Percentiles rank a stretch among this genome's conserved stretches.
Evolutionary conservation across 23 red algal species (phyloP).

Genomic region (Gracilaria domingensis): DNA sequence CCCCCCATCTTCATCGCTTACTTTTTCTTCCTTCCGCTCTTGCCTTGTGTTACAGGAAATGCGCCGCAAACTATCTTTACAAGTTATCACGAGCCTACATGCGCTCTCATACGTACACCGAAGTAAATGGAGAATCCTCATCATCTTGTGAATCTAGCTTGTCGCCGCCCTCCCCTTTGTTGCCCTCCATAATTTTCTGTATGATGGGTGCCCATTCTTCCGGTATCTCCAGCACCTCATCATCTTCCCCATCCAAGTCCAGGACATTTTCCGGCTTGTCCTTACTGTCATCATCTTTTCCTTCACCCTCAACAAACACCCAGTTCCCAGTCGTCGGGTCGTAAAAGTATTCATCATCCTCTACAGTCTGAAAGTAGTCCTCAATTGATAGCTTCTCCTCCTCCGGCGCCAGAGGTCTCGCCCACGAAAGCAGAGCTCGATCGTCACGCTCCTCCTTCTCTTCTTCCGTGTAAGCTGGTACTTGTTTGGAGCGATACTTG

Average conservation of each 20-base stretch:
- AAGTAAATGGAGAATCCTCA: neutral
- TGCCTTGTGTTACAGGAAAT: no score
- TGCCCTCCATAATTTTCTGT: neutral
- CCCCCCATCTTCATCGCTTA: conserved; percentile 31
- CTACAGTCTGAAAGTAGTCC: conserved; percentile 59
- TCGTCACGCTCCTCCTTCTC: conserved; percentile 10
- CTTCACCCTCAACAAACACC: conserved; percentile 47
- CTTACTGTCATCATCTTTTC: neutral
- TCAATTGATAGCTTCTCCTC: conserved; percentile 47
- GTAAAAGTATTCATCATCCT: conserved; percentile 69
- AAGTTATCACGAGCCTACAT: no score
- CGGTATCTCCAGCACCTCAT: conserved; percentile 7
- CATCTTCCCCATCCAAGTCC: neutral
- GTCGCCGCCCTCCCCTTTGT: neutral
- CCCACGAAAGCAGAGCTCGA: conserved; percentile 57
- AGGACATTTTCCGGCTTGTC: neutral
- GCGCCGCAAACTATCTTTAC: no score
- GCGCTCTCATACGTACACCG: conserved; percentile 8
- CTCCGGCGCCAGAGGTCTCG: conserved; percentile 5
- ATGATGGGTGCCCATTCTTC: conserved; percentile 12
- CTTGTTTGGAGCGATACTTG: conserved; percentile 39
- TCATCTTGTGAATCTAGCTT: neutral
- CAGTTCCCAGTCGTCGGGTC: conserved; percentile 67
- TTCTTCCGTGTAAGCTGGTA: conserved; percentile 30
- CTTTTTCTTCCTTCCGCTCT: neutral